Evolutionary conservation across 2,329 filamentous ascomycete genomes (phyloP), one percentile per base, ranked within the genome.

Genomic region (Arthrinium phaeospermum): DNA sequence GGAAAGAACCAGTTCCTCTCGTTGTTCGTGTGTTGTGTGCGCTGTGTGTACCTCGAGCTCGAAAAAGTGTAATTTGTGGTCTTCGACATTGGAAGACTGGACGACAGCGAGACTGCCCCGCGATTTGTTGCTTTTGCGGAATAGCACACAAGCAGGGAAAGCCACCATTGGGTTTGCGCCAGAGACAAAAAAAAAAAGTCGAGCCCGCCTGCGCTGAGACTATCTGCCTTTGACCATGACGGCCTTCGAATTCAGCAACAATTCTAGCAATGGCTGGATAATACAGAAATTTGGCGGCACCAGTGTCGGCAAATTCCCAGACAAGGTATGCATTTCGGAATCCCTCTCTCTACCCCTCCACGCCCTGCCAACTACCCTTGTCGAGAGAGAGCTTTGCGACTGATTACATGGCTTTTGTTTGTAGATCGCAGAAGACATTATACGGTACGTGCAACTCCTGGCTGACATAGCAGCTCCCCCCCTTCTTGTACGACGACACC

Each of bases 201-300:
- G 6, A 57, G 14, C 27, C 16, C 51, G 8, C 27, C 8, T 37
- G 16, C 27, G 30, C 30, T 22, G 53, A 61, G 30, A 68, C 68
- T n/a, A n/a, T 41, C 7, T 37, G 27, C 51, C 51, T 34, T 57
- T 34, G 37, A 69, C 47, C 68, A 70, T 70, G 68, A 22, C 68
- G 24, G 47, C 16, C 30, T 51, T 53, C 30, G 46, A 51, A 24
- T 70, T 51, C 47, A 70, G 37, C 22, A 84, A 84, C 72, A 75
- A 79, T 70, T 81, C 77, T 67, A 74, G 72, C 67, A 85, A 86
- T 75, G 87, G 87, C 76, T 98, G 95, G 95, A 88, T 97, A 44
- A 93, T 98, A 69, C 95, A 98, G 82, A 98, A 98, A 83, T 98
- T 97, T 82, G 95, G 95, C 74, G 96, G 96, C 70, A 99, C 96